Conservation (phyloP, 1,284 basidiomycete species). For the Pterulicium gracile region DNA sequence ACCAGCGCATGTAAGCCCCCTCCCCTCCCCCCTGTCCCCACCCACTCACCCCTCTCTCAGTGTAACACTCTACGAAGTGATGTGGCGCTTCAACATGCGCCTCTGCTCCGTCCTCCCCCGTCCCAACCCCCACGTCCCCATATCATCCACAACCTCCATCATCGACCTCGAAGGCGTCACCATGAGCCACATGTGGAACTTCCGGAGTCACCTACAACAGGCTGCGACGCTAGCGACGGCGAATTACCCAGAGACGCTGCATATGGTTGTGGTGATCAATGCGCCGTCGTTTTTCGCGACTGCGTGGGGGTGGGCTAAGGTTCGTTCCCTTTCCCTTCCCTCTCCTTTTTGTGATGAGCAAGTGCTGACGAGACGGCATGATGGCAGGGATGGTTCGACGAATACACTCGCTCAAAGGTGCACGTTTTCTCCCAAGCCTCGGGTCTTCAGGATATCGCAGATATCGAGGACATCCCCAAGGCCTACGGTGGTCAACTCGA, state of each 20-base stretch:
- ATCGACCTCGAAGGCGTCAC: conserved; percentile 60
- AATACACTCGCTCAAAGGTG: conserved; percentile 62
- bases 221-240: conserved; percentile 64
- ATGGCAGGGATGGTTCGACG: conserved; percentile 61
- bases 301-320: conserved; percentile 73
- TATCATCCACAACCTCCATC: conserved; percentile 59
- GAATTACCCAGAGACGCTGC: conserved; percentile 69
- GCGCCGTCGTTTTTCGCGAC: conserved; percentile 70
- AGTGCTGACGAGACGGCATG: neutral
- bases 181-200: conserved; percentile 52
- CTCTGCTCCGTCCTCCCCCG: conserved; percentile 59
- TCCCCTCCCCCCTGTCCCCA: conserved; percentile 5
- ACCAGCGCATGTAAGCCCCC: conserved; percentile 59
- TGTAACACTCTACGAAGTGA: conserved; percentile 51
- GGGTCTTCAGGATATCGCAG: conserved; percentile 42
- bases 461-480: conserved; percentile 46
- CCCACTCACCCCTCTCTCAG: conserved; percentile 16
- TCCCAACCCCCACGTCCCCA: conserved; percentile 38
- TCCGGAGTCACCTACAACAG: conserved; percentile 62
- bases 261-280: conserved; percentile 57
- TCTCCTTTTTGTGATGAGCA: conserved; percentile 7
- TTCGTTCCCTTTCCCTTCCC: conserved; percentile 15
- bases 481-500: conserved; percentile 57
- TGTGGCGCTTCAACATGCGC: conserved; percentile 52
- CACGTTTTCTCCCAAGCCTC: conserved; percentile 53